Evolutionary conservation across 2,329 filamentous ascomycete species (phyloP), one percentile per base, ranked within the genome.

Genomic region (Colletotrichum eremochloae): DNA sequence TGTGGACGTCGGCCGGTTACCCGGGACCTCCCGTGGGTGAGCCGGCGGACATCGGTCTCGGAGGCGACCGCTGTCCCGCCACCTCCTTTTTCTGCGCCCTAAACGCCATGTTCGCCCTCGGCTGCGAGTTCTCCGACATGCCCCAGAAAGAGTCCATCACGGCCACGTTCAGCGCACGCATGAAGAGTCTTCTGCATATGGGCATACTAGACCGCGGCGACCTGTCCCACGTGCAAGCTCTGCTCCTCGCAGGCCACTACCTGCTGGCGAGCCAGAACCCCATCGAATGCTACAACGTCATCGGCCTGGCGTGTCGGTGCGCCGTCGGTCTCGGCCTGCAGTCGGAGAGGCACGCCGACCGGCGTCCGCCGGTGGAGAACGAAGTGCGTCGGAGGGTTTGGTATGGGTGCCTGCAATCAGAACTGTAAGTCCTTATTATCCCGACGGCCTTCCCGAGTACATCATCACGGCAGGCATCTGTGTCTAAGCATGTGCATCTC

Each of bases 51-150:
- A 20, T 46, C 8, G 44, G 44, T 20, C 18, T 46, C 6, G 44
- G 44, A 20, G 44, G 44, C 44, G 6, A 46, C 44, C 29, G 53
- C 31, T 64, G 62, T 55, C 46, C 62, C 29, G 15, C 31, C 12
- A 12, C n/a, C 8, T 15, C 31, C 62, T 64, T 53, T 33, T 64
- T 38, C 36, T 64, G 62, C 31, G 62, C 62, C 12, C 46, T 64
- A 31, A 64, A 64, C 31, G 62, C 62, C 33, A 64, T 64, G 48
- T 64, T 64, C 33, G 62, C 62, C 18, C 62, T 64, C 4, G 62
- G 62, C 46, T 64, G 62, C 62, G 62, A 64, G 20, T 64, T 64
- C 33, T 64, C 62, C 33, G 46, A 64, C 9, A 20, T 20, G 18
- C 44, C 44, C 4, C 15, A 46, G 6, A 46, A 46, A 15, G 15